Evolutionary conservation across 176 grass and related monocot species (phyloP).

Genomic region (Avena eriantha): DNA sequence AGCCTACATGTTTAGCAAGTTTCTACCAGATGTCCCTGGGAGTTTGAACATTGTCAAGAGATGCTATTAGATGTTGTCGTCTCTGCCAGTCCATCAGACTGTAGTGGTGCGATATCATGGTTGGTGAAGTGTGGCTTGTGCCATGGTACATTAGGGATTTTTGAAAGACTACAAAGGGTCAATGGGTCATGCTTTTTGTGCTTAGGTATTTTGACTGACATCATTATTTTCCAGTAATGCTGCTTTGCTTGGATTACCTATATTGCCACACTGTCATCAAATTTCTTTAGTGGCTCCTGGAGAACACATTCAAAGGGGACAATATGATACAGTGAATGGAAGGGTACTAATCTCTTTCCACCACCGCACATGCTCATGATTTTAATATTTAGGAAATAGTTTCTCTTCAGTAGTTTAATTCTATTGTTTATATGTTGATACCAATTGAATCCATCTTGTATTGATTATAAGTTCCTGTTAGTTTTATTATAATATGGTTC

Average conservation of each 20-base stretch:
- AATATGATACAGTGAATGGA: slow-evolving; percentile 69
- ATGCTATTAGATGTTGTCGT: slow-evolving; percentile 39
- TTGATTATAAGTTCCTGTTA: slow-evolving; percentile 25
- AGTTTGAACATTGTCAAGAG: slow-evolving; percentile 84
- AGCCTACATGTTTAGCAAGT: slow-evolving; percentile 54
- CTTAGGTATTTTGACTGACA: slow-evolving; percentile 69
- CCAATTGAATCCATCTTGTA: slow-evolving; percentile 7
- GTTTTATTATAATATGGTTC: slow-evolving; percentile 40
- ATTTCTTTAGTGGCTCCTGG: slow-evolving; percentile 80
- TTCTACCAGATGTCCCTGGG: slow-evolving; percentile 90
- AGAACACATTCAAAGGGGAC: slow-evolving; percentile 86
- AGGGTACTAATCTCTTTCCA: slow-evolving; percentile 68
- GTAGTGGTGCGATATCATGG: slow-evolving; percentile 39
- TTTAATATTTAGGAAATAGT: slow-evolving; percentile 24
- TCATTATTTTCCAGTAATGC: neutral
- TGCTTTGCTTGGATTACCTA: neutral
- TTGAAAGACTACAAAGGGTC: slow-evolving; percentile 76
- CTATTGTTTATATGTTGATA: neutral
- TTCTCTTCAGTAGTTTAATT: neutral
- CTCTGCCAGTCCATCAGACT: slow-evolving; percentile 51
- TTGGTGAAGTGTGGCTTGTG: slow-evolving; percentile 75
- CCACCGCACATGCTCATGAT: neutral
- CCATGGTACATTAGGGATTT: slow-evolving; percentile 80
- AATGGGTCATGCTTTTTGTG: slow-evolving; percentile 97
- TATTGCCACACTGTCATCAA: neutral